phyloP scores from a whole-genome alignment of 1,139 yeast genomes.

The Casaregolazyma lundiana region DNA sequence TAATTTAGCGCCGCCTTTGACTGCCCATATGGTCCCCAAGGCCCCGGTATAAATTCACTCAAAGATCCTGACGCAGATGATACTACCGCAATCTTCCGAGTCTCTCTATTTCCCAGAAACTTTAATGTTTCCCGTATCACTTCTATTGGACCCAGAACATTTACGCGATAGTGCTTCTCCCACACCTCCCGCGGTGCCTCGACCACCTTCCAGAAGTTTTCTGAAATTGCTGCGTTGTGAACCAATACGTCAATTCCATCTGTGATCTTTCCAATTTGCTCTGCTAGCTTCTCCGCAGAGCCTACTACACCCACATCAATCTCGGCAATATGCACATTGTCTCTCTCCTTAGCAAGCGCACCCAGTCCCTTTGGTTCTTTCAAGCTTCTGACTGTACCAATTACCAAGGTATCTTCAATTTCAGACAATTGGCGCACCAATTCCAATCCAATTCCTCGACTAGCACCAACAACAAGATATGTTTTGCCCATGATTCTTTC shows the following conservation, averaged over 20 bases:
- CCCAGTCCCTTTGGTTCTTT: slow-evolving; percentile 6
- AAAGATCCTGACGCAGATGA: slow-evolving; percentile 30
- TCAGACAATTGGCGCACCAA: slow-evolving; percentile 26
- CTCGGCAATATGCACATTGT: slow-evolving; percentile 24
- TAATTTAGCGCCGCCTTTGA: slow-evolving; percentile 39
- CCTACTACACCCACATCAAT: slow-evolving; percentile 25
- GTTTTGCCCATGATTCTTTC: slow-evolving; percentile 6
- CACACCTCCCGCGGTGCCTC: slow-evolving; percentile 29
- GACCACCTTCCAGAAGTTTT: slow-evolving; percentile 12
- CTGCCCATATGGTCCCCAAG: slow-evolving; percentile 32
- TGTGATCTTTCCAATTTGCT: slow-evolving; percentile 21
- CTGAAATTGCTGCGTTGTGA: slow-evolving; percentile 47
- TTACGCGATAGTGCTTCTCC: slow-evolving; percentile 28
- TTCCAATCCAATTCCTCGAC: slow-evolving; percentile 35
- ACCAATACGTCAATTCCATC: slow-evolving; percentile 45
- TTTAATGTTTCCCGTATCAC: slow-evolving; percentile 22
- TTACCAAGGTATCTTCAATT: slow-evolving; percentile 26
- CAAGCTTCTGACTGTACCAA: slow-evolving; percentile 31
- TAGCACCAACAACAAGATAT: slow-evolving; percentile 32
- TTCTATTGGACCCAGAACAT: slow-evolving; percentile 35
- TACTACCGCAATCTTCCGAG: slow-evolving; percentile 24
- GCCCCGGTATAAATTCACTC: slow-evolving; percentile 16
- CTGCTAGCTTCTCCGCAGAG: slow-evolving; percentile 18
- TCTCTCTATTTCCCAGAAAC: slow-evolving; percentile 19
- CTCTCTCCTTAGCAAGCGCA: slow-evolving; percentile 18